Base-by-base conservation (phyloP, 1,284 basidiomycete genomes). In the Polyporus tsugae region DNA sequence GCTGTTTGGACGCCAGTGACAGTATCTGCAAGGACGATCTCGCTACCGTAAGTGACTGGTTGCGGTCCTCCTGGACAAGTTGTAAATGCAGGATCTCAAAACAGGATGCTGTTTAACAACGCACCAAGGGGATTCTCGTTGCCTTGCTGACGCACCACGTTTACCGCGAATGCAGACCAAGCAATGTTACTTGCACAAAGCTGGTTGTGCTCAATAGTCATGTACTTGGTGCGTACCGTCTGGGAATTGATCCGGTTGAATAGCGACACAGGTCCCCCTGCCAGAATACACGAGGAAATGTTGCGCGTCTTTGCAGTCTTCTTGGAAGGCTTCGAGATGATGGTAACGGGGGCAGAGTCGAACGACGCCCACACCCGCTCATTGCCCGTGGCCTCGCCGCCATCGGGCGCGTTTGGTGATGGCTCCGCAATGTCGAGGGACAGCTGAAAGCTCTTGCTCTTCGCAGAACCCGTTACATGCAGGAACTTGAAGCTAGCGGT, bases 211-310 rank as follows among this genome's bases (percentile, higher is more conserved):
- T 96, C 94, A 78, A 95, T 93, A 66, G 92, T 94, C 92, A 98
- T 95, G 80, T 97, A 98, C 83, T 98, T 98, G 63, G 96, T 98
- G 74, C 96, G 91, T 69, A 97, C 96, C 33, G 96, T 97, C 83
- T 99, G 96, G 15, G 94, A 95, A 81, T 98, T 97, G 85, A 99
- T 95, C 76, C 96, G 93, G 79, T 97, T 97, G 87, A 96, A 97
- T 62, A 99, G 87, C 66, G 95, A 95, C 62, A 99, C 94, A n/a
- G 95, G 91, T 25, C 95, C 94, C 52, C 93, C 92, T 35, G 91
- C 91, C 65, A 95, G 88, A 76, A 98, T 94, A 82, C 96, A 97
- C 19, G 94, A 96, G 11, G 94, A 91, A 76, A 96, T 94, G 78
- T 96, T 96, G 77, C 96, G 91, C 71, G 96, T 96, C 83, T 97